Conservation (phyloP, 73 alveolate species). For the Symbiodinium pilosum region DNA sequence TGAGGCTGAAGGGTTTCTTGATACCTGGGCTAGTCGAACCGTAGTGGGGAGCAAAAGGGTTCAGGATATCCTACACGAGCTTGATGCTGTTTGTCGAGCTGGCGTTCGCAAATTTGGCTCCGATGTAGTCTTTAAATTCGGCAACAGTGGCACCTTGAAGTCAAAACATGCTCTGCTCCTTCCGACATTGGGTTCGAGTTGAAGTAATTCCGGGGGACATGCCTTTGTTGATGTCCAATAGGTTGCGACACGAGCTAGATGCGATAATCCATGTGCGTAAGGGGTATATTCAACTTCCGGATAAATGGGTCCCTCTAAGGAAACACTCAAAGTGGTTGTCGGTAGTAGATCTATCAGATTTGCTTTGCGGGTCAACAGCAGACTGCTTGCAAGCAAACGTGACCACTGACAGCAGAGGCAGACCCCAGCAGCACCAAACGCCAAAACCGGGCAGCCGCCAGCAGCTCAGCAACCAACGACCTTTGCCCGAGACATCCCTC, state of each 20-base stretch:
- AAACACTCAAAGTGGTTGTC: background rate
- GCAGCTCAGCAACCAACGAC: background rate
- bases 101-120: background rate
- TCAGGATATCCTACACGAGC: background rate
- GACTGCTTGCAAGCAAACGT: background rate
- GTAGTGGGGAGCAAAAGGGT: background rate
- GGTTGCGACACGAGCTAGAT: background rate
- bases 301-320: background rate
- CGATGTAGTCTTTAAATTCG: background rate
- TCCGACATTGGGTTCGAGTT: background rate
- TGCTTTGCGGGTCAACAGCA: background rate
- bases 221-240: background rate
- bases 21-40: background rate
- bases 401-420: background rate
- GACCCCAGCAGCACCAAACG: background rate
- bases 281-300: background rate
- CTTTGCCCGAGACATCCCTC: background rate
- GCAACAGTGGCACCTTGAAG: constrained; percentile 18
- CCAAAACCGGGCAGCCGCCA: background rate
- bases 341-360: background rate
- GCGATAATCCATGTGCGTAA: background rate
- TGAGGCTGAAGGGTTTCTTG: background rate
- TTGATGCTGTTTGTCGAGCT: background rate
- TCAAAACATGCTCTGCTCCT: background rate
- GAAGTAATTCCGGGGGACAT: background rate